Conservation (phyloP, 116 monocot genomes). For the Phalaenopsis hybrid region DNA sequence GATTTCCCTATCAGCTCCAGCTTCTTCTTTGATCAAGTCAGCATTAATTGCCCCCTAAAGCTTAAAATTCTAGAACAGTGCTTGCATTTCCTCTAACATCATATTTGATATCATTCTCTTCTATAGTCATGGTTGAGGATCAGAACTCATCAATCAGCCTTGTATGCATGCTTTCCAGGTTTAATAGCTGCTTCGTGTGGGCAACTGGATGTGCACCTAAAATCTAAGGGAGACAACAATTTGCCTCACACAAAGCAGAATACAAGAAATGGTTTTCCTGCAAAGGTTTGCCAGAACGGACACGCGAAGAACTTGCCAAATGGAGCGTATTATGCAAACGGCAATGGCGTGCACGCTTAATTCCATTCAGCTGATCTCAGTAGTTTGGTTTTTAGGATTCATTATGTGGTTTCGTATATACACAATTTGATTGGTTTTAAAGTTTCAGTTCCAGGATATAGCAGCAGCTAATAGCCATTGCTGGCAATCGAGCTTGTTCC, state of each 20-base stretch:
- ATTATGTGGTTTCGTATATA: neutral
- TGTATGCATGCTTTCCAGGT: constrained; percentile 30
- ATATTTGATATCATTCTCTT: no score
- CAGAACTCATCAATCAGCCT: neutral
- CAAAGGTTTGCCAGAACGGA: constrained; percentile 26
- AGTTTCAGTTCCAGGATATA: neutral
- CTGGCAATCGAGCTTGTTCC: constrained; percentile 1
- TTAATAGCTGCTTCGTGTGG: constrained; percentile 67
- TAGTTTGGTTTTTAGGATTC: constrained; percentile 1
- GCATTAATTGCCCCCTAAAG: no score
- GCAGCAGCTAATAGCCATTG: neutral
- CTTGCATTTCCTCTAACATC: no score
- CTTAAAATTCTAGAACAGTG: no score
- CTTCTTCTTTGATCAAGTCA: no score
- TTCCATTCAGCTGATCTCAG: neutral
- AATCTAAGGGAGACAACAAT: neutral
- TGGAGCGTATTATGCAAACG: constrained; percentile 23
- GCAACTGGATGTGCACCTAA: constrained; percentile 28
- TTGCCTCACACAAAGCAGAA: neutral
- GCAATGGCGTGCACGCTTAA: constrained; percentile 33
- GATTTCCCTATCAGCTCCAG: no score
- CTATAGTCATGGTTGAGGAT: neutral
- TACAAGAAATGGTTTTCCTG: constrained; percentile 7
- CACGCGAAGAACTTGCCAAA: constrained; percentile 18
- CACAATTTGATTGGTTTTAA: constrained; percentile 2